These are phyloP conservation scores for Zygotorulaspora florentina DNA, from an alignment of 805 yeast species.

Conservation along the genomic window DNA sequence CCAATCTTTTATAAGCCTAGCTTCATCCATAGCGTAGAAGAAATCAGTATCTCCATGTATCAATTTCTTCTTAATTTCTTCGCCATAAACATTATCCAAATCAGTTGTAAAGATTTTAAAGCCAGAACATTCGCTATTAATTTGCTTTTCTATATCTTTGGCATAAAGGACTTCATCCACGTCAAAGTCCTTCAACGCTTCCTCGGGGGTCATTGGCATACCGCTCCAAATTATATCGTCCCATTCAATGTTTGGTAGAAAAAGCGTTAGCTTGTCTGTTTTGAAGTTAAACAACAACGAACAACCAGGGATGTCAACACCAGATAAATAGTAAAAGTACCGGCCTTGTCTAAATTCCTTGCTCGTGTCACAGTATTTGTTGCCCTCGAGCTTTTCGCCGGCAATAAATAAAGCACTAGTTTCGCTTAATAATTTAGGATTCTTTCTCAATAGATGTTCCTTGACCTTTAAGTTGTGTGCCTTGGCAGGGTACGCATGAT, in stretches of 20 bases:
- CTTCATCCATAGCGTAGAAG: constrained; percentile 76
- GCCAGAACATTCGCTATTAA: constrained; percentile 21
- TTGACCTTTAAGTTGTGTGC: constrained; percentile 60
- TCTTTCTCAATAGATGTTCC: constrained; percentile 34
- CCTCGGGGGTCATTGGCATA: constrained; percentile 62
- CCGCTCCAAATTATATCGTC: constrained; percentile 99
- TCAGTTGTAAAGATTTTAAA: constrained; percentile 48
- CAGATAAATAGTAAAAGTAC: constrained; percentile 82
- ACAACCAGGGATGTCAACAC: constrained; percentile 76
- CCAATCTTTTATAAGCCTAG: constrained; percentile 79
- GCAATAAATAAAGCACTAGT: constrained; percentile 50
- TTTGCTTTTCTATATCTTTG: constrained; percentile 40
- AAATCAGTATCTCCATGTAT: constrained; percentile 46
- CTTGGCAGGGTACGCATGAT: constrained; percentile 74
- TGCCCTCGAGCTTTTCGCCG: constrained; percentile 54
- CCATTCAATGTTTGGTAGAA: constrained; percentile 74
- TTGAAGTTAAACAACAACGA: constrained; percentile 56
- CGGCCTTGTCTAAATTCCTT: constrained; percentile 83
- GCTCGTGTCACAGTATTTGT: constrained; percentile 75
- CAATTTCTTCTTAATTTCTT: constrained; percentile 37
- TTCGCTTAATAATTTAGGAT: constrained; percentile 22
- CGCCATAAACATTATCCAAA: constrained; percentile 42
- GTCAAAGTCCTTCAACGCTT: constrained; percentile 63
- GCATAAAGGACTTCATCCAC: constrained; percentile 76
- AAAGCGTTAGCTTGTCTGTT: constrained; percentile 58